Conservation (phyloP, 2,329 filamentous ascomycete species). For the Hymenoscyphus infarciens region DNA sequence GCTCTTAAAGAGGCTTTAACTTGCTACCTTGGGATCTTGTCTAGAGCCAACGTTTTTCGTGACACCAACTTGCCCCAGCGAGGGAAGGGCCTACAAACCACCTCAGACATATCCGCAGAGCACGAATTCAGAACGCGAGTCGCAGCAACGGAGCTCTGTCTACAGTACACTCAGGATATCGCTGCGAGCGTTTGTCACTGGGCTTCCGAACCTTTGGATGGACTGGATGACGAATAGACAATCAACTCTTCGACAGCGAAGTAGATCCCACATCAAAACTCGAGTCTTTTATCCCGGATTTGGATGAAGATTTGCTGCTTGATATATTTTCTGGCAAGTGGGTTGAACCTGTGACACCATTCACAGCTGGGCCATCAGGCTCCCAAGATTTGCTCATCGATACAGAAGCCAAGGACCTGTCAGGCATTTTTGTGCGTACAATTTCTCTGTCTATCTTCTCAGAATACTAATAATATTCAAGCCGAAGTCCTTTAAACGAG, state of each 20-base stretch:
- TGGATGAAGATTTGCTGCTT: constrained; percentile 11
- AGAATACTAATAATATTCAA: too few species aligned
- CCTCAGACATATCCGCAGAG: neutral
- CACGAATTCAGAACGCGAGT: constrained; percentile 8
- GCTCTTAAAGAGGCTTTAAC: neutral
- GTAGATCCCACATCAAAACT: constrained; percentile 9
- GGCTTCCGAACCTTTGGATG: constrained; percentile 10
- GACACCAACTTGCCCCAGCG: neutral
- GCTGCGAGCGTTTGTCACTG: constrained; percentile 17
- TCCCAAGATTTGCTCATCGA: neutral
- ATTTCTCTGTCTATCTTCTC: too few species aligned
- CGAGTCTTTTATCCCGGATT: constrained; percentile 10
- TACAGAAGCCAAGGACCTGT: neutral
- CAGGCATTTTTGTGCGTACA: too few species aligned
- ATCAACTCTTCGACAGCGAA: neutral
- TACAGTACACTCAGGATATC: constrained; percentile 16
- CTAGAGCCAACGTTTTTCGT: neutral
- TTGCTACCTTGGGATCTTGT: neutral
- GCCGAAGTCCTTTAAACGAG: too few species aligned
- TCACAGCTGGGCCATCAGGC: constrained; percentile 14
- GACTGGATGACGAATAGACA: constrained; percentile 8
- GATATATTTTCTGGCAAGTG: constrained; percentile 20
- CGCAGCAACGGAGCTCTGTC: constrained; percentile 16
- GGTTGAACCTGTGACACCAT: constrained; percentile 14
- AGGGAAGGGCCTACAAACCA: neutral